Base-by-base conservation (phyloP, 306 rosid species). In the Cicer judaicum region DNA sequence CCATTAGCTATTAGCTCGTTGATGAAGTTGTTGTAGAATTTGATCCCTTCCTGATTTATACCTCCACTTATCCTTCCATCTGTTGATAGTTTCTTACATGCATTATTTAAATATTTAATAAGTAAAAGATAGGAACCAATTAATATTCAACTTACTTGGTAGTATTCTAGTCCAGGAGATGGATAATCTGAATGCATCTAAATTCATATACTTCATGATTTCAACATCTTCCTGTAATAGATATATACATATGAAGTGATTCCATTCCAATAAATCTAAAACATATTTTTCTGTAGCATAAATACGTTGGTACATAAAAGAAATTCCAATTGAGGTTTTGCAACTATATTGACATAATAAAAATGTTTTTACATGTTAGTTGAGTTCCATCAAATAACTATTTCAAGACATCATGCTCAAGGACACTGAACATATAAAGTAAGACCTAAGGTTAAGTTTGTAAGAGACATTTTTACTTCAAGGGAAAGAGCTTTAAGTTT, bases 91-190 rank as follows among this genome's bases (percentile, higher is more conserved):
- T 76, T 7, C 40, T 41, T 8, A 42, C 11, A 34, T 1, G 21
- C 24, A 54, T n/a, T 7, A 3, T 2, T 7, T 46, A 11, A 13
- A 11, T 7, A 3, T 2, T 7, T 46, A 11, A 13, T 15, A 55
- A n/a, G 8, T 19, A 47, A 24, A 41, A 3, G 13, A 42, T 7
- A 19, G 8, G 2, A 55, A 36, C 1, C 2, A 5, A 8, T 2
- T 0, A 29, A 14, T 6, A 7, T 38, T n/a, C 41, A 19, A 56
- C 87, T 78, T 74, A 89, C 96, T 83, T 64, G 97, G 89, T 5
- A 89, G 76, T 38, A 89, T 40, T 85, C 93, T 81, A 1, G 97
- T 43, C 96, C 97, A 92, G 0, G 97, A 79, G 34, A 92, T 82
- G 44, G 97, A 92, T 64, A 92, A 82, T 57, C 96, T 79, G 24